Evolutionary conservation across 768 basidiomycete genomes (phyloP), one percentile per base, ranked within the genome.

Genomic region (Mycena latifolia): DNA sequence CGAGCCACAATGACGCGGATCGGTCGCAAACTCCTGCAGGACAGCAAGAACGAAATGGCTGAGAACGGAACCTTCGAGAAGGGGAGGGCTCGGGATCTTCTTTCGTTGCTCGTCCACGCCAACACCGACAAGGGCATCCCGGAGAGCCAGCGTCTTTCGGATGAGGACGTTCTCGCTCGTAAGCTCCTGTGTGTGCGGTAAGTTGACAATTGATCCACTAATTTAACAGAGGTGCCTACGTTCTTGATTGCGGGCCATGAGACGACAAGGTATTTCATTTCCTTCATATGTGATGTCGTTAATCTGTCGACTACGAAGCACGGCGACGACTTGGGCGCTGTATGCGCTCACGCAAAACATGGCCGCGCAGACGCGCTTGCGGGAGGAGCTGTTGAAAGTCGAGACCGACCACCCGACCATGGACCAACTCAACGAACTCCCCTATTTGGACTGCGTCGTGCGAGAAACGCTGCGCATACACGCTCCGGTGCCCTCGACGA

Each of bases 361-460:
- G 0, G 76, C 81, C 1, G 75, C 85, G 4, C 91, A 92, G 66
- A 75, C 69, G 6, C 86, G 85, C 66, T 81, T 94, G 0, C 82
- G 90, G 0, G 81, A 84, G 1, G 91, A 94, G 69, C 78, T 90
- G 1, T 73, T 85, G 11, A 70, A 76, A 0, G 76, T 89, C 12
- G 70, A 79, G 0, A 88, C 86, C 0, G 86, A 90, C 11, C 85
- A 76, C 1, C 91, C 91, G 4, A 81, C 83, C 5, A 91, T 92
- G 88, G 92, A 93, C 28, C 83, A 89, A 29, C 83, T 94, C 2
- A 84, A 86, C 60, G 78, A 82, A 2, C 80, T 95, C 5, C 84
- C 89, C 0, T 92, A 92, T 69, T 86, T 94, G 22, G 92, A 92
- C 65, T 71, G 46, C 14, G 65, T 67, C 31, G 39, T 67, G 14